Evolutionary conservation across 1,284 basidiomycete genomes (phyloP), one percentile per base, ranked within the genome.

Genomic region (Naganishia albida): DNA sequence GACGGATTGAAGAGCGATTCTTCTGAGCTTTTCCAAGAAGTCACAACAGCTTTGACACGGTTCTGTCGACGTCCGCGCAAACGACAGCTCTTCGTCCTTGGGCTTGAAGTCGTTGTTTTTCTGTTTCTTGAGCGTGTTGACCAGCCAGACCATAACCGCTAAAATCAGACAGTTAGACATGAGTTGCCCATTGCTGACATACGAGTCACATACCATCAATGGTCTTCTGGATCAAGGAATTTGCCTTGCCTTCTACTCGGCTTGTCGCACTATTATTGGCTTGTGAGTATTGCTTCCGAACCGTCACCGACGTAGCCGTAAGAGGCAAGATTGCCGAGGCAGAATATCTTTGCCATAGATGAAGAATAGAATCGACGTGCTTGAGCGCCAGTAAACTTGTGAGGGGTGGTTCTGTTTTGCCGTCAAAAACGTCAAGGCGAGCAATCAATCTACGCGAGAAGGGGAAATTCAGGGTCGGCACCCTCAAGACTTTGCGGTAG

Each of bases 31-130:
- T 69, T 90, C 90, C 46, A 99, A 81, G 56, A 85, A 85, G 26
- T 95, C 91, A 72, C 93, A 93, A 70, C 90, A 93, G 0, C 87
- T 83, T n/a, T 88, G 77, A 74, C 94, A 98, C 0, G 96, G 93
- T 72, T 98, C 96, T 0, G 96, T 99, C 75, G 94, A 97, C 43
- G 92, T 92, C 26, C 92, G 82, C 1, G 93, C 89, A 77, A 99
- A 98, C 0, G 93, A 93, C 28, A 94, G 78, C 71, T 97, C 93
- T 74, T 99, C 95, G 72, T 96, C 94, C 62, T 90, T 87, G 8
- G 96, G 96, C 76, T 94, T 94, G 82, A 96, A 99, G 75, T 99
- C 96, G 55, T 87, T 90, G 74, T 89, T 90, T 82, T 97, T 98
- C 77, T 99, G 96, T 77, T 93, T 96, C 18, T 85, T 84, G 42